These are phyloP conservation scores for Talaromyces rugulosus DNA, from an alignment of 2,329 filamentous ascomycete genomes.

Conservation along the genomic window DNA sequence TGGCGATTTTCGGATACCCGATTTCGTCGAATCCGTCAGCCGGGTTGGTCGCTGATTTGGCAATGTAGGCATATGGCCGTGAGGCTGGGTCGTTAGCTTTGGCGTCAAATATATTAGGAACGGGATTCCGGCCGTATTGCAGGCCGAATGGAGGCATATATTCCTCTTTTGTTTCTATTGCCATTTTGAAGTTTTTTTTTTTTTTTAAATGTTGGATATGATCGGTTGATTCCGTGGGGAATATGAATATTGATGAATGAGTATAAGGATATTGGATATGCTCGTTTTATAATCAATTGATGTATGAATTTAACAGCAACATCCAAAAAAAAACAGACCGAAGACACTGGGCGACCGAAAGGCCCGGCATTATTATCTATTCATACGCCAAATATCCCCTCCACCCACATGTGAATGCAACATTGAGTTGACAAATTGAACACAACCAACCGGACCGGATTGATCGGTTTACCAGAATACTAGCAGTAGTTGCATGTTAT, in stretches of 20 bases:
- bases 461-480: too few species aligned
- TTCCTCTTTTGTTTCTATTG: neutral
- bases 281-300: neutral
- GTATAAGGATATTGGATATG: too few species aligned
- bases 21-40: conserved; percentile 10
- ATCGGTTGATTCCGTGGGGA: too few species aligned
- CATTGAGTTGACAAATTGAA: neutral
- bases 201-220: neutral
- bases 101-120: conserved; percentile 10
- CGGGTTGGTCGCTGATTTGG: conserved; percentile 9
- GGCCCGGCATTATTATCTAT: neutral
- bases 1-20: conserved; percentile 6
- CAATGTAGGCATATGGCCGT: conserved; percentile 10
- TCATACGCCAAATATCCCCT: neutral
- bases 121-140: conserved; percentile 9
- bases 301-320: neutral
- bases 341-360: too few species aligned
- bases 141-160: neutral
- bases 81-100: conserved; percentile 6
- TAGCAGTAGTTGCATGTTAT: too few species aligned
- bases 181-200: neutral
- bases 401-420: neutral
- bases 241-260: neutral
- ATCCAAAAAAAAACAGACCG: neutral
- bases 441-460: neutral